Percentiles rank a stretch among this genome's conserved stretches.
phyloP scores from a whole-genome alignment of 305 asterid genomes.

The Solanum hybrid region DNA sequence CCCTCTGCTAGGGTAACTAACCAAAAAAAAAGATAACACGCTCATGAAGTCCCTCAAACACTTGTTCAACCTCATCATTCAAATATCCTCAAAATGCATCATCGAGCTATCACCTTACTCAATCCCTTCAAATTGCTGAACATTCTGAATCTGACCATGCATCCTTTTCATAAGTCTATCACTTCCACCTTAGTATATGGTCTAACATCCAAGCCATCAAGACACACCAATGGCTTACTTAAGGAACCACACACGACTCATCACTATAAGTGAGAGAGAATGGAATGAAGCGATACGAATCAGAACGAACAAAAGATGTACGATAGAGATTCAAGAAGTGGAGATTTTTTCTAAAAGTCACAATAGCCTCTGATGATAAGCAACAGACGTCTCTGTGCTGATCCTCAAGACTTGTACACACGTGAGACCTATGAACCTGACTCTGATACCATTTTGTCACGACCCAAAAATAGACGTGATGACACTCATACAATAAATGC shows the following conservation, averaged over 20 bases:
- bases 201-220: neutral
- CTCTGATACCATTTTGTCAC: neutral
- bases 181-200: neutral
- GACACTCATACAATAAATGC: neutral
- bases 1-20: neutral
- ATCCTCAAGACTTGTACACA: neutral
- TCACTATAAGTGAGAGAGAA: neutral
- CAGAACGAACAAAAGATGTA: neutral
- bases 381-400: neutral
- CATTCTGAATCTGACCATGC: neutral
- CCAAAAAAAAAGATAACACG: neutral
- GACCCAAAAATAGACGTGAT: neutral
- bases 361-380: neutral
- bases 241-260: neutral
- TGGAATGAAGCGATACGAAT: neutral
- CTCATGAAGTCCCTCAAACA: neutral
- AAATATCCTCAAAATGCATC: neutral
- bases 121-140: neutral
- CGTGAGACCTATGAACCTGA: neutral
- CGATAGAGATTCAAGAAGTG: neutral
- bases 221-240: neutral
- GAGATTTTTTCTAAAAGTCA: neutral
- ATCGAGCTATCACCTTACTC: neutral
- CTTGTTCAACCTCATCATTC: neutral
- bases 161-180: neutral